Evolutionary conservation across 2,329 filamentous ascomycete species (phyloP), one percentile per base, ranked within the genome.

Genomic region (Claviceps fusiformis): DNA sequence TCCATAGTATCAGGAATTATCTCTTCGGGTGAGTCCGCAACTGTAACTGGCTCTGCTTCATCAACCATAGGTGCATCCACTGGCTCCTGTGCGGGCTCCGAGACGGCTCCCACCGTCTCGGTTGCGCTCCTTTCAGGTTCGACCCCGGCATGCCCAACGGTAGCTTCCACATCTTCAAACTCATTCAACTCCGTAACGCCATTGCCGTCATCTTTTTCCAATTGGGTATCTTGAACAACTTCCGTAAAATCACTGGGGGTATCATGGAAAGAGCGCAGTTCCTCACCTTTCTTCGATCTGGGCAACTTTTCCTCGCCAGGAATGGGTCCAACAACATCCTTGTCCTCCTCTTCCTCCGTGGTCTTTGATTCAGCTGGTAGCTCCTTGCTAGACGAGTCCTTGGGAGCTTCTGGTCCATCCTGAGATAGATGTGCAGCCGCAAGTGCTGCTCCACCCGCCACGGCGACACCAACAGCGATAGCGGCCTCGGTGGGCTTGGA

Each of bases 231-330:
- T 63, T 60, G 63, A 61, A 62, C 59, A 60, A 58, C 57, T 63
- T 63, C 63, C 59, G 61, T 54, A 67, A 69, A 66, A 65, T 64
- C 64, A 68, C 65, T 62, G 62, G 64, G 66, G 66, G 66, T 65
- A 71, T 71, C 63, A 67, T 66, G 62, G 63, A 68, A 63, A 65
- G 61, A 66, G 68, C 61, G 59, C 57, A 62, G 59, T 62, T 69
- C 66, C 73, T 75, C 69, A 75, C 73, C 73, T 75, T 72, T 73
- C 60, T 67, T 69, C 55, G 62, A 62, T 58, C 60, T 64, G 53
- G 62, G 56, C 50, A 57, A 61, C 59, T 66, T 70, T 57, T 68
- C 68, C 52, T 69, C 67, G 49, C 62, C 60, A 50, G 67, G 63
- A 56, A 72, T 73, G 31, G 69, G 69, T 33, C 67, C 69, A 57